Evolutionary conservation across 352 stramenopile species (phyloP).

Genomic region (Globisporangium middletonii): DNA sequence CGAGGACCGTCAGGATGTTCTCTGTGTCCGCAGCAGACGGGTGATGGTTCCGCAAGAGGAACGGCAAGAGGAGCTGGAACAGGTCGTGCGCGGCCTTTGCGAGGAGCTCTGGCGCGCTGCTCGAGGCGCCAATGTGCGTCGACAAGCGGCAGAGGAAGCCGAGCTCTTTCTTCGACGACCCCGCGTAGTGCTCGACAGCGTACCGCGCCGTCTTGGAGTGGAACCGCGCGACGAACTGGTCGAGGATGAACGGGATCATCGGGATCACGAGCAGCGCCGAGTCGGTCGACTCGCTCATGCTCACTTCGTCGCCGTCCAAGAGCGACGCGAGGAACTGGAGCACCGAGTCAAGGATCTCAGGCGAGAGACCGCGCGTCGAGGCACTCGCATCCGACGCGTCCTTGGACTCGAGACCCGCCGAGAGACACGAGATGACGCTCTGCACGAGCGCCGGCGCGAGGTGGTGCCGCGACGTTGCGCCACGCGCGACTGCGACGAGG

Average conservation of each 20-base stretch:
- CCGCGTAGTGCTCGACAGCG: slow-evolving; percentile 62
- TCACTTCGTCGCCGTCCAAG: slow-evolving; percentile 63
- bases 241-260: slow-evolving; percentile 72
- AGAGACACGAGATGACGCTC: slow-evolving; percentile 63
- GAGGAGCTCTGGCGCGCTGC: background rate
- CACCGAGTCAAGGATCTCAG: slow-evolving; percentile 62
- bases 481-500: slow-evolving; percentile 53
- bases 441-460: slow-evolving; percentile 31
- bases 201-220: slow-evolving; percentile 76
- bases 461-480: slow-evolving; percentile 28
- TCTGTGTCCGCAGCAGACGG: slow-evolving; percentile 70
- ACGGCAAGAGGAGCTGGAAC: slow-evolving; percentile 82
- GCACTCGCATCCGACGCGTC: slow-evolving; percentile 12
- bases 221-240: slow-evolving; percentile 80
- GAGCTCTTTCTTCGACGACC: slow-evolving; percentile 79
- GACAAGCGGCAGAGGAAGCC: slow-evolving; percentile 76
- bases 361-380: slow-evolving; percentile 37
- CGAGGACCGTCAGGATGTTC: slow-evolving; percentile 72
- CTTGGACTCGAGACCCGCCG: slow-evolving; percentile 36
- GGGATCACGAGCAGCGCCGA: slow-evolving; percentile 35
- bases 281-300: slow-evolving; percentile 19
- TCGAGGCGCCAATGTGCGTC: slow-evolving; percentile 38
- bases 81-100: slow-evolving; percentile 53
- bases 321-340: slow-evolving; percentile 75
- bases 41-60: slow-evolving; percentile 78